Evolutionary conservation across 2,329 filamentous ascomycete genomes (phyloP).

Genomic region (Didymella segeticola): DNA sequence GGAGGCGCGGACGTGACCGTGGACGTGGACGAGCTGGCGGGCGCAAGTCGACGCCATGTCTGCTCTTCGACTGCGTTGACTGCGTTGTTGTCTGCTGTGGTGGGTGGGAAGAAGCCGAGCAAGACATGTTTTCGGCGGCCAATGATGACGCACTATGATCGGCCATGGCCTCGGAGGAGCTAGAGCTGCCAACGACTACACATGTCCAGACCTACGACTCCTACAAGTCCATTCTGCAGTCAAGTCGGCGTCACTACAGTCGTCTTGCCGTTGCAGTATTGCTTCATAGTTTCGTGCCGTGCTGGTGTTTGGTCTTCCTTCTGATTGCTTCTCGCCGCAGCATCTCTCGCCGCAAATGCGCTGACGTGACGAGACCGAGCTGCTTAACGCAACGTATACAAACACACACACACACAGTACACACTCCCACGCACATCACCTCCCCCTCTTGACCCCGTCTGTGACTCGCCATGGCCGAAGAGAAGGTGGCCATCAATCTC

Average conservation of each 20-base stretch:
- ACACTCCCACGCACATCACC: slow-evolving; percentile 2
- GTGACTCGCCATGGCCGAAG: slow-evolving; percentile 32
- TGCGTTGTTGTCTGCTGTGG: background rate
- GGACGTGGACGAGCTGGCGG: slow-evolving; percentile 39
- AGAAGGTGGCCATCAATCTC: slow-evolving; percentile 40
- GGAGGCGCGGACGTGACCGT: slow-evolving; percentile 28
- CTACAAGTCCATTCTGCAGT: too few species aligned
- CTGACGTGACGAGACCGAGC: slow-evolving; percentile 23
- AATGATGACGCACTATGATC: slow-evolving; percentile 36
- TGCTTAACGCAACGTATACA: slow-evolving; percentile 44
- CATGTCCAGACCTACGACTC: too few species aligned
- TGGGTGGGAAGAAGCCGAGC: too few species aligned
- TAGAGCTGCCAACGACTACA: background rate
- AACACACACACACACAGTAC: slow-evolving; percentile 21
- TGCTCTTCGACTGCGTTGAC: too few species aligned
- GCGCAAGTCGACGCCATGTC: slow-evolving; percentile 38
- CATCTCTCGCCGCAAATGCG: slow-evolving; percentile 15
- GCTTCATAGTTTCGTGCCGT: background rate
- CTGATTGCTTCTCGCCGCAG: background rate
- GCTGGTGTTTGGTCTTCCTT: background rate
- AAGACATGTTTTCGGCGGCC: slow-evolving; percentile 22
- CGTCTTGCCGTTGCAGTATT: background rate
- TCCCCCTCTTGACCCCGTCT: background rate
- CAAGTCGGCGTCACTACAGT: background rate
- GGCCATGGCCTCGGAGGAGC: slow-evolving; percentile 23